A percentile compares a stretch with the other conserved stretches of the same genome.
phyloP scores from a whole-genome alignment of 805 yeast species.

The Candida krabiensis region DNA sequence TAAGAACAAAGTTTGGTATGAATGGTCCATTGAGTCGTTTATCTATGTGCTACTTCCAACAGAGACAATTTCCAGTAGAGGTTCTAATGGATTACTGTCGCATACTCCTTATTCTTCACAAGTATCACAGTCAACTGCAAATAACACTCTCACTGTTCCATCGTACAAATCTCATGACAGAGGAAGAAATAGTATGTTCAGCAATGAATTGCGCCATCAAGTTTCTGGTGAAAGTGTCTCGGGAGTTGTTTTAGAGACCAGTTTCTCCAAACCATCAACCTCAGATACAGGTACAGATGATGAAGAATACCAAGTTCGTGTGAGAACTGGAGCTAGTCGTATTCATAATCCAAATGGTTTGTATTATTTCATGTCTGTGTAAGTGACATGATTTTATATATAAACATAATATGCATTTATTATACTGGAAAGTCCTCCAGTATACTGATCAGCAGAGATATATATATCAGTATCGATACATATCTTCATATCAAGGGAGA shows the following conservation, averaged over 20 bases:
- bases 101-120: constrained; percentile 3
- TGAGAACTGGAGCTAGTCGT: constrained; percentile 40
- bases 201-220: constrained; percentile 22
- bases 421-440: too few species aligned
- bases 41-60: constrained; percentile 35
- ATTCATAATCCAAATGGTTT: constrained; percentile 43
- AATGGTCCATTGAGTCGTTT: constrained; percentile 60
- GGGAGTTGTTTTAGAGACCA: background rate
- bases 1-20: constrained; percentile 58
- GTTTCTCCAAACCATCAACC: background rate
- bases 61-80: constrained; percentile 15
- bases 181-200: constrained; percentile 13
- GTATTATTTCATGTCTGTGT: constrained; percentile 26
- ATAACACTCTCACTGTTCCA: constrained; percentile 6
- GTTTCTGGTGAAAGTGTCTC: constrained; percentile 24
- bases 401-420: too few species aligned
- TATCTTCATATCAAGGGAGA: too few species aligned
- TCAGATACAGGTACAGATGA: constrained; percentile 9
- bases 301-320: constrained; percentile 42
- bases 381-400: too few species aligned
- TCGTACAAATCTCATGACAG: constrained; percentile 7
- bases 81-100: constrained; percentile 11
- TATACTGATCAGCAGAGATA: too few species aligned
- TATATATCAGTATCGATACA: too few species aligned
- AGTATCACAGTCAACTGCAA: background rate